Conservation (phyloP, 2,329 filamentous ascomycete species). For the Aspergillus calidoustus region DNA sequence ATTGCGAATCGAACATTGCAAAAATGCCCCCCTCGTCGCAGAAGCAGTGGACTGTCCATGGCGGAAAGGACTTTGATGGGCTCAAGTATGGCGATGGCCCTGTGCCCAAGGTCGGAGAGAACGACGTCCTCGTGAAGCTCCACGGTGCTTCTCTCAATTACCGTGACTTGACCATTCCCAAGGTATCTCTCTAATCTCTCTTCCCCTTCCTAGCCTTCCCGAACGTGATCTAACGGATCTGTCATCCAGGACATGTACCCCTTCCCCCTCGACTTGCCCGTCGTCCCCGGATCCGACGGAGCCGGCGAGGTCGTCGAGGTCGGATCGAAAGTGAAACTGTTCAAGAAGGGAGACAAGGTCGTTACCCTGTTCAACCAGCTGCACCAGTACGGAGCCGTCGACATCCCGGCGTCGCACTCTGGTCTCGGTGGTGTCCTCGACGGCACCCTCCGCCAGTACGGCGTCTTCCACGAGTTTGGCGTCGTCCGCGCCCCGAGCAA, state of each 20-base stretch:
- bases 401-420: slow-evolving; percentile 46
- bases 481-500: slow-evolving; percentile 66
- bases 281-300: slow-evolving; percentile 42
- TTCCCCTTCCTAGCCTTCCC: no score
- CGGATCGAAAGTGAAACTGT: slow-evolving; percentile 60
- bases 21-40: slow-evolving; percentile 45
- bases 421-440: slow-evolving; percentile 72
- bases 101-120: slow-evolving; percentile 67
- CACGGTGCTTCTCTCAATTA: slow-evolving; percentile 57
- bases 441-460: slow-evolving; percentile 71
- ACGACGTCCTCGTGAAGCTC: slow-evolving; percentile 72
- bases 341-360: slow-evolving; percentile 64
- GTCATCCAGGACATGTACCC: slow-evolving; percentile 37
- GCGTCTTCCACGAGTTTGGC: slow-evolving; percentile 69
- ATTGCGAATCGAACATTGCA: background rate
- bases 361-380: slow-evolving; percentile 62
- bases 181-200: slow-evolving; percentile 35
- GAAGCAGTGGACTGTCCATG: slow-evolving; percentile 60
- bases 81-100: slow-evolving; percentile 59
- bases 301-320: slow-evolving; percentile 56
- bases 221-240: background rate
- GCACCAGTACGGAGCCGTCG: slow-evolving; percentile 57
- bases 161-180: slow-evolving; percentile 53
- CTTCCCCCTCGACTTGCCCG: slow-evolving; percentile 36
- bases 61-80: slow-evolving; percentile 61